phyloP scores from a whole-genome alignment of 257 asterid genomes.

The Craterostigma plantagineum region DNA sequence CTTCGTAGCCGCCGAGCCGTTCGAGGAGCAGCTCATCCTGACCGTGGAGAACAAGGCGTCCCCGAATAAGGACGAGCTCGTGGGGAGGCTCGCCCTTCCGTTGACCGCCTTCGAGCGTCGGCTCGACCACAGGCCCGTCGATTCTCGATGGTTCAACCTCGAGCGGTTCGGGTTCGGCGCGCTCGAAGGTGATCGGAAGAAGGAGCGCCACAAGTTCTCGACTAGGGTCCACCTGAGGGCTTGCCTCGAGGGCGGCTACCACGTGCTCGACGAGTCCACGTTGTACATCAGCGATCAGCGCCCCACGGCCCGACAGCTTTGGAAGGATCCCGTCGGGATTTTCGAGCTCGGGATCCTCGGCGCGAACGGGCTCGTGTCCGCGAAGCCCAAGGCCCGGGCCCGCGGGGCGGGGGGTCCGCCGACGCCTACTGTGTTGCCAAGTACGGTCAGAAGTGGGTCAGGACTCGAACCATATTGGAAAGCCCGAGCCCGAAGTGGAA shows the following conservation, averaged over 20 bases:
- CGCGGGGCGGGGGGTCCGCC: no score
- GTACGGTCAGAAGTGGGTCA: slow-evolving; percentile 54
- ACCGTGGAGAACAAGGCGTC: slow-evolving; percentile 10
- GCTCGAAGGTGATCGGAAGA: slow-evolving; percentile 36
- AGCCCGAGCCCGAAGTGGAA: slow-evolving; percentile 45
- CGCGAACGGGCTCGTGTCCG: slow-evolving; percentile 32
- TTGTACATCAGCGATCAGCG: slow-evolving; percentile 47
- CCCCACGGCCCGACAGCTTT: slow-evolving; percentile 46
- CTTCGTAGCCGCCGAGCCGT: slow-evolving; percentile 20
- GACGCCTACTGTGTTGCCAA: slow-evolving; percentile 63
- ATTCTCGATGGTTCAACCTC: slow-evolving; percentile 44
- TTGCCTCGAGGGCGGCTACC: slow-evolving; percentile 58
- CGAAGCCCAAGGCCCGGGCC: slow-evolving; percentile 21
- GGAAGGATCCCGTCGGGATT: slow-evolving; percentile 54
- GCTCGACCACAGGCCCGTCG: slow-evolving; percentile 38
- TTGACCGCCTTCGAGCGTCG: no score
- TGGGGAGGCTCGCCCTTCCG: no score
- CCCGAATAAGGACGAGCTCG: no score
- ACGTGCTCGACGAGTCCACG: slow-evolving; percentile 54
- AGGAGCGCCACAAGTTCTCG: slow-evolving; percentile 35
- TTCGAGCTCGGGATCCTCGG: slow-evolving; percentile 50
- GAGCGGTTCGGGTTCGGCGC: slow-evolving; percentile 44
- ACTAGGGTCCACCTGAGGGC: slow-evolving; percentile 39
- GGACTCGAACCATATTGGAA: slow-evolving; percentile 40
- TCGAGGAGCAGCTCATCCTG: slow-evolving; percentile 14